Percentiles rank a stretch among this genome's conserved stretches.
These are phyloP conservation scores for Clathrospora elynae DNA, from an alignment of 2,329 filamentous ascomycete species.

Conservation along the genomic window DNA sequence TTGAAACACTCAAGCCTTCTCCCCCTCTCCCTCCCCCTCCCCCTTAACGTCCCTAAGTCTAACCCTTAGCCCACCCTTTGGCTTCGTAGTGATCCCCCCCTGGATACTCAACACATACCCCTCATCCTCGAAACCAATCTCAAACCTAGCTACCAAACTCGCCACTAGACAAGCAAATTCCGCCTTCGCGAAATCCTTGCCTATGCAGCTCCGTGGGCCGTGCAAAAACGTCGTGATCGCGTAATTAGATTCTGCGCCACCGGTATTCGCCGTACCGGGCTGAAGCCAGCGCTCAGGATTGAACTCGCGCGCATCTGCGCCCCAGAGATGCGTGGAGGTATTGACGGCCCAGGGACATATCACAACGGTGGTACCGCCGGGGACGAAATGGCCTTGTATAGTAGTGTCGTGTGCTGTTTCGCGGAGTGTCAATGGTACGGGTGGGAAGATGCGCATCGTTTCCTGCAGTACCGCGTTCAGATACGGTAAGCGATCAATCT, in stretches of 20 bases:
- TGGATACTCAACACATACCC: conserved; percentile 66
- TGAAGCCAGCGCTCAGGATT: conserved; percentile 67
- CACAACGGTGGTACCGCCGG: conserved; percentile 71
- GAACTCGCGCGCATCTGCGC: conserved; percentile 73
- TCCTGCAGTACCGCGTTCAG: conserved; percentile 77
- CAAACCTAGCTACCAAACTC: conserved; percentile 75
- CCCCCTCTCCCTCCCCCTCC: conserved; percentile 1
- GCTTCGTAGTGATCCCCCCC: conserved; percentile 72
- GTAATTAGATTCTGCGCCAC: conserved; percentile 77
- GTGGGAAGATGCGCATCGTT: conserved; percentile 72
- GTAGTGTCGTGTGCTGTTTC: conserved; percentile 67
- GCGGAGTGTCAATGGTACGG: conserved; percentile 73
- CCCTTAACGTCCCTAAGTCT: conserved; percentile 57
- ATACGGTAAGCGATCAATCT: conserved; percentile 77
- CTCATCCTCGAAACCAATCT: conserved; percentile 67
- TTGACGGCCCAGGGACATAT: conserved; percentile 72
- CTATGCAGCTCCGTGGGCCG: conserved; percentile 85
- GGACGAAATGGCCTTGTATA: conserved; percentile 68
- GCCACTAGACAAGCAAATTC: conserved; percentile 87
- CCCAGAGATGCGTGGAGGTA: conserved; percentile 72
- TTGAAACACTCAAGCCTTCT: too few species aligned
- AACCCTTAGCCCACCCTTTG: conserved; percentile 73
- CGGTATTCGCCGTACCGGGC: conserved; percentile 60
- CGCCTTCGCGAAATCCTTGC: conserved; percentile 75
- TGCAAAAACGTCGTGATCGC: conserved; percentile 82